phyloP scores from a whole-genome alignment of 345 rosid species.

The Eucalyptus caleyi region DNA sequence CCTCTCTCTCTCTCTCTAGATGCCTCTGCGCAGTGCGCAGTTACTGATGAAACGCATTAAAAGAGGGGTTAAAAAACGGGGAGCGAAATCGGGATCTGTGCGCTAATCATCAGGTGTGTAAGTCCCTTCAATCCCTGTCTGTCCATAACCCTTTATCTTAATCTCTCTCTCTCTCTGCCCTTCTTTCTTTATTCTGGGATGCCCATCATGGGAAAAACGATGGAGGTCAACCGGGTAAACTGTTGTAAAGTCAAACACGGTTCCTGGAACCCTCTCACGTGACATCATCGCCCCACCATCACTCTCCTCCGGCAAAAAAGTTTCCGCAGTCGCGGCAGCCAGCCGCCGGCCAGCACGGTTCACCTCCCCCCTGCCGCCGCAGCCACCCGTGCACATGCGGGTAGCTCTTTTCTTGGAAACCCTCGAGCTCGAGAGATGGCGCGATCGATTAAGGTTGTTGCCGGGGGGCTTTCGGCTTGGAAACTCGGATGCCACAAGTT shows the following conservation, averaged over 20 bases:
- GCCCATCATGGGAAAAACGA: neutral
- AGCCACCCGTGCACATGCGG: neutral
- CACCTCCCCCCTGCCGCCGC: neutral
- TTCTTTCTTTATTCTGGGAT: neutral
- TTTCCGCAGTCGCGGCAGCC: neutral
- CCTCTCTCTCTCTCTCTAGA: neutral
- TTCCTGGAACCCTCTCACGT: neutral
- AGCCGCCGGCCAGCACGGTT: neutral
- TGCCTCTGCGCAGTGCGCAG: neutral
- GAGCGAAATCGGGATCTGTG: slow-evolving; percentile 31
- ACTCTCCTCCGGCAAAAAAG: neutral
- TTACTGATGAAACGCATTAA: neutral
- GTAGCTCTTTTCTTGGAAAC: no score
- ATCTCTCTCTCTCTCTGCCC: neutral
- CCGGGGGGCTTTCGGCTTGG: neutral
- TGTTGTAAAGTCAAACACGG: neutral
- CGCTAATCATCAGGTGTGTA: slow-evolving; percentile 34
- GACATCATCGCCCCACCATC: neutral
- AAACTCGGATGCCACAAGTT: neutral
- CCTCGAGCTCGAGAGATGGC: no score
- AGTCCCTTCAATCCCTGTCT: neutral
- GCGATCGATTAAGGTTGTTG: no score
- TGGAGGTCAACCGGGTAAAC: neutral
- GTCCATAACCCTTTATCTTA: neutral
- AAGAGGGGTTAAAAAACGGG: neutral